These are phyloP conservation scores for Vitis riparia DNA, from an alignment of 164 flowering plant genomes.

Conservation along the genomic window DNA sequence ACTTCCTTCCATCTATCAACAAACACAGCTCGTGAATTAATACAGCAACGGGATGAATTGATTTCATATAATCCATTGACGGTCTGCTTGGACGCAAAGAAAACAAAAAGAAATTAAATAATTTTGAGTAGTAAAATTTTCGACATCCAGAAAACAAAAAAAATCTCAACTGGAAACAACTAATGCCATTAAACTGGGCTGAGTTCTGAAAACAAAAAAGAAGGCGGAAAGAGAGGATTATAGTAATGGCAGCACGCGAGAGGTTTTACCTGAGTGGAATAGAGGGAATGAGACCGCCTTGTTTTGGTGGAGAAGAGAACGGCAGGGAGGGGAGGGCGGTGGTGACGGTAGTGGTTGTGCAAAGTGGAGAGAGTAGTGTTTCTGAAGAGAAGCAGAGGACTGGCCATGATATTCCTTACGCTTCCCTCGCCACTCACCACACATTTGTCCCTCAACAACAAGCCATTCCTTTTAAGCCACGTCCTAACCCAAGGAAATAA, in stretches of 20 bases:
- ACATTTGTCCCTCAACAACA: not conserved
- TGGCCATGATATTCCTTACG: constrained; percentile 1
- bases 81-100: not conserved
- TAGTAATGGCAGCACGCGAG: not conserved
- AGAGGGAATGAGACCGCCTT: constrained; percentile 5
- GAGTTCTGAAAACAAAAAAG: not conserved
- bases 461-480: too few relatives aligned
- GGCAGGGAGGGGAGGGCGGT: constrained; percentile 8
- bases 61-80: not conserved
- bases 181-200: too few relatives aligned
- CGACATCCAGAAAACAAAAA: not conserved
- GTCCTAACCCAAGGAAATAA: too few relatives aligned
- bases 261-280: constrained; percentile 20
- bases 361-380: not conserved
- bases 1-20: constrained; percentile 56
- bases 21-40: not conserved
- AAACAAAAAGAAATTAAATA: not conserved
- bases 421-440: not conserved
- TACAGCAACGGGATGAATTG: too few relatives aligned
- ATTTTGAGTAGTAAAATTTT: not conserved
- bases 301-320: constrained; percentile 8
- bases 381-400: constrained; percentile 15
- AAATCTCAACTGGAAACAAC: not conserved
- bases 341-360: not conserved
- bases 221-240: not conserved